A percentile compares a stretch with the other conserved stretches of the same genome.
Conservation (phyloP, 2,329 filamentous ascomycete species). For the Colletotrichum incanum region DNA sequence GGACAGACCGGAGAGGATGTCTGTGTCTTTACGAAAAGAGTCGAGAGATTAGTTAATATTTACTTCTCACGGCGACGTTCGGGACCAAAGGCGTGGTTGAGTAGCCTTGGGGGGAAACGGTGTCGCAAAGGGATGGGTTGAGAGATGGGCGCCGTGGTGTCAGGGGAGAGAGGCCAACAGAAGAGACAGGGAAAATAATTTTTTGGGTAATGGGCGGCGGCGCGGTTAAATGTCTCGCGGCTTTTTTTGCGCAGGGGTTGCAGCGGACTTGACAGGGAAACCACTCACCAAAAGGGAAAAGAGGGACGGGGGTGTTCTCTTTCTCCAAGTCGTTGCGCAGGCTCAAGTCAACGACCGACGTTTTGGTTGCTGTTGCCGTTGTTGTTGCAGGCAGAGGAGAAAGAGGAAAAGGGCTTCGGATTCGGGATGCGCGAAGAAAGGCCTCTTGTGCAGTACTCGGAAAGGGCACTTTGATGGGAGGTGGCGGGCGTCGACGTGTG, state of each 20-base stretch:
- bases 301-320: slow-evolving; percentile 29
- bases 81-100: slow-evolving; percentile 36
- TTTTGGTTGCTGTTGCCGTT: background rate
- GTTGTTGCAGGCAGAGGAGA: background rate
- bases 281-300: slow-evolving; percentile 43
- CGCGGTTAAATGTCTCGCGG: slow-evolving; percentile 44
- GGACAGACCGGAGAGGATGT: background rate
- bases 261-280: slow-evolving; percentile 38
- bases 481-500: slow-evolving; percentile 38
- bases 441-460: slow-evolving; percentile 4
- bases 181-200: slow-evolving; percentile 42
- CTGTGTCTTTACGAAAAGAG: slow-evolving; percentile 16
- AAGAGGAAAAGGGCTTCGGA: background rate
- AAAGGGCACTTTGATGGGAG: slow-evolving; percentile 3
- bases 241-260: slow-evolving; percentile 44
- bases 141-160: slow-evolving; percentile 39
- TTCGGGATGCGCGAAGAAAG: background rate
- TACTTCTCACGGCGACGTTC: slow-evolving; percentile 34
- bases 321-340: slow-evolving; percentile 26
- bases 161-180: slow-evolving; percentile 43
- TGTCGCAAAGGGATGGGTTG: slow-evolving; percentile 43
- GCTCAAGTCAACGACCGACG: slow-evolving; percentile 23
- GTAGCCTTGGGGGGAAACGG: slow-evolving; percentile 32
- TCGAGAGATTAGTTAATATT: slow-evolving; percentile 33
- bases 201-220: slow-evolving; percentile 41